Conservation (phyloP, 2,329 filamentous ascomycete genomes). For the Scleromitrula shiraiana region DNA sequence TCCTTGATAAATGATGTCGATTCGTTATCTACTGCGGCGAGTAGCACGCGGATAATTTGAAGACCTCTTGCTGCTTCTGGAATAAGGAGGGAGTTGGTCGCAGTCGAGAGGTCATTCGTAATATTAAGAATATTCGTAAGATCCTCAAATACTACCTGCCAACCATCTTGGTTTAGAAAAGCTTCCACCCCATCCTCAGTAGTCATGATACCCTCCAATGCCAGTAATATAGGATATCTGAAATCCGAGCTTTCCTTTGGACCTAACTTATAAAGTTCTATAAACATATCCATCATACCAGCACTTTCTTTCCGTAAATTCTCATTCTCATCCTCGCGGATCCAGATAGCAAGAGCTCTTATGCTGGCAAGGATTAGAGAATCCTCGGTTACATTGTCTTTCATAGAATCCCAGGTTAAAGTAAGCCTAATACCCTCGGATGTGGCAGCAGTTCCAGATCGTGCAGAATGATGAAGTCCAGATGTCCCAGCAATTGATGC, state of each 20-base stretch:
- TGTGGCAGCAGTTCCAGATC: slow-evolving; percentile 37
- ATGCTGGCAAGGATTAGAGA: slow-evolving; percentile 52
- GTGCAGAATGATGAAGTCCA: slow-evolving; percentile 51
- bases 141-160: slow-evolving; percentile 44
- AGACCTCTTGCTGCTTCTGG: slow-evolving; percentile 40
- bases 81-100: slow-evolving; percentile 14
- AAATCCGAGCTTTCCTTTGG: slow-evolving; percentile 39
- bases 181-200: slow-evolving; percentile 32
- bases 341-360: slow-evolving; percentile 53
- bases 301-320: slow-evolving; percentile 39
- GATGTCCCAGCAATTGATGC: slow-evolving; percentile 53
- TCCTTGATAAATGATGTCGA: slow-evolving; percentile 37
- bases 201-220: slow-evolving; percentile 49
- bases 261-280: slow-evolving; percentile 48
- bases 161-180: slow-evolving; percentile 46
- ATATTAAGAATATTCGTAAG: slow-evolving; percentile 37
- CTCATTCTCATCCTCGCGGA: slow-evolving; percentile 61
- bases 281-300: slow-evolving; percentile 54
- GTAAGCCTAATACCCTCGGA: slow-evolving; percentile 38
- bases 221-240: slow-evolving; percentile 48
- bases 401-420: slow-evolving; percentile 50
- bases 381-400: slow-evolving; percentile 42
- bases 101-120: slow-evolving; percentile 1
- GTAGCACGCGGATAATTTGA: slow-evolving; percentile 48
- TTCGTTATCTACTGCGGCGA: slow-evolving; percentile 43